These are phyloP conservation scores for Paramecium sexaurelia DNA, from an alignment of 73 alveolate species.

Conservation along the genomic window DNA sequence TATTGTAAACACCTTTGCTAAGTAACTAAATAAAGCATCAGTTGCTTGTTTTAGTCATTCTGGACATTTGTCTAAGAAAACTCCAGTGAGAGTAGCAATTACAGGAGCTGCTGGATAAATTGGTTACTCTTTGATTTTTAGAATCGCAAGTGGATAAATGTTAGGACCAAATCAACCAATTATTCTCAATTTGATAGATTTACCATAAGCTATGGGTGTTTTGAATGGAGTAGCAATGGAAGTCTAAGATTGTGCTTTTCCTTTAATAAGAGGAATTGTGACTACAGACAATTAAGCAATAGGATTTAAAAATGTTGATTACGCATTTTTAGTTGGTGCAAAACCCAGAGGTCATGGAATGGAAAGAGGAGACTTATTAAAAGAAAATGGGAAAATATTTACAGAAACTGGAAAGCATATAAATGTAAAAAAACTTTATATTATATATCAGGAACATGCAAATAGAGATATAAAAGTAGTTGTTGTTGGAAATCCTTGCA, in stretches of 20 bases:
- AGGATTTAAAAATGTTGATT: slow-evolving; percentile 95
- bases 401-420: slow-evolving; percentile 78
- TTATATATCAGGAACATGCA: not conserved
- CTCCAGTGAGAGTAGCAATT: slow-evolving; percentile 69
- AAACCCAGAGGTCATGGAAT: slow-evolving; percentile 99
- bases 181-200: slow-evolving; percentile 62
- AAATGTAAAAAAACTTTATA: slow-evolving; percentile 43
- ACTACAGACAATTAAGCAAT: slow-evolving; percentile 84
- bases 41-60: not conserved
- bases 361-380: slow-evolving; percentile 98
- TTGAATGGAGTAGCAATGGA: slow-evolving; percentile 89
- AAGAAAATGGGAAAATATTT: slow-evolving; percentile 82
- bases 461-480: slow-evolving; percentile 48
- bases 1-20: not conserved
- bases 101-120: slow-evolving; percentile 72
- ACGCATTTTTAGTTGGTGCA: slow-evolving; percentile 95
- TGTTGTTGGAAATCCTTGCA: slow-evolving; percentile 99
- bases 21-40: not conserved
- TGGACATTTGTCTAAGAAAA: not conserved
- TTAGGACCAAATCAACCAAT: slow-evolving; percentile 71
- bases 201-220: slow-evolving; percentile 64
- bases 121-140: slow-evolving; percentile 68
- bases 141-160: slow-evolving; percentile 71
- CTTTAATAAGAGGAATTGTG: slow-evolving; percentile 85
- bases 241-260: slow-evolving; percentile 97